A percentile compares a stretch with the other conserved stretches of the same genome.
Conservation (phyloP, 1,139 yeast species). For the Hansenula sp. region DNA sequence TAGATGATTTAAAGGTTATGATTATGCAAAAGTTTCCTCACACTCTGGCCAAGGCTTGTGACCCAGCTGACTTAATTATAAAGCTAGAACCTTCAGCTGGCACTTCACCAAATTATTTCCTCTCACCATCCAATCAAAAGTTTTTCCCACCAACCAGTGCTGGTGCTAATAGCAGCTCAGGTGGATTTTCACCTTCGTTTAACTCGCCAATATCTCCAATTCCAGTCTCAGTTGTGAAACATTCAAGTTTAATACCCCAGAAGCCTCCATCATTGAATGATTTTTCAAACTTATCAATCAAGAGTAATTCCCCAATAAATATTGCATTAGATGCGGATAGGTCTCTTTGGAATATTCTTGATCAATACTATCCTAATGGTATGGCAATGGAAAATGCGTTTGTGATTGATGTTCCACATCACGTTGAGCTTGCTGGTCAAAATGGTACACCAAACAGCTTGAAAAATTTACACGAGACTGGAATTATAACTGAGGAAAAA, state of each 20-base stretch:
- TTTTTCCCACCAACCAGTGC: conserved; percentile 2
- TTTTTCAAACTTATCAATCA: conserved; percentile 7
- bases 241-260: conserved; percentile 16
- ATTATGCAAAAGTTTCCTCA: conserved; percentile 65
- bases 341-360: conserved; percentile 54
- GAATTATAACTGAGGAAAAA: conserved; percentile 18
- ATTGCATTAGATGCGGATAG: conserved; percentile 59
- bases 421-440: not conserved
- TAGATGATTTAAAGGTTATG: conserved; percentile 69
- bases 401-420: conserved; percentile 42
- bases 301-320: conserved; percentile 14
- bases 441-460: not conserved
- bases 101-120: conserved; percentile 6
- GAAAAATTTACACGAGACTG: conserved; percentile 10
- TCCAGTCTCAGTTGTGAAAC: conserved; percentile 20
- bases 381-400: conserved; percentile 69
- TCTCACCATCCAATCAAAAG: conserved; percentile 9
- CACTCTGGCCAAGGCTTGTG: conserved; percentile 54
- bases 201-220: conserved; percentile 28
- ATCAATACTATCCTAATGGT: conserved; percentile 59
- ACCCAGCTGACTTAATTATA: conserved; percentile 63
- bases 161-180: not conserved
- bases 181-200: conserved; percentile 7
- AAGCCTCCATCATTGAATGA: conserved; percentile 10
- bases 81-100: conserved; percentile 30